Conservation (phyloP, 2,329 filamentous ascomycete genomes). For the Colletotrichum echinochloae region DNA sequence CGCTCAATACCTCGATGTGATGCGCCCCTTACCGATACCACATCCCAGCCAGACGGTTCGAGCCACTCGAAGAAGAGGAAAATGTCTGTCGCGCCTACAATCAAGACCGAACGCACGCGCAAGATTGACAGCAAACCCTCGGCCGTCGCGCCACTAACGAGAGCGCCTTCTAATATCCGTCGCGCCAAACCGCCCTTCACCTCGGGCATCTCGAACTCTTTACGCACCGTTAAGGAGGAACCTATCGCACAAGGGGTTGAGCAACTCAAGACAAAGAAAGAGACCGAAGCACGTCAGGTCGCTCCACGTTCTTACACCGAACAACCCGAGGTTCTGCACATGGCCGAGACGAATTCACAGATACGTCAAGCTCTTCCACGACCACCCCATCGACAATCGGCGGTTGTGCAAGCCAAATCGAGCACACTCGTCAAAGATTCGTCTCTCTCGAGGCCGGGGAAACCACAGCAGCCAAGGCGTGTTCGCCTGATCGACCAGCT, state of each 20-base stretch:
- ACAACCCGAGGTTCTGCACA: slow-evolving; percentile 1
- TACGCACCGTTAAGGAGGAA: slow-evolving; percentile 3
- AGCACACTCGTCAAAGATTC: background rate
- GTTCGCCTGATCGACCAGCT: slow-evolving; percentile 41
- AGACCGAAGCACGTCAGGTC: background rate
- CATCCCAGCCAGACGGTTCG: slow-evolving; percentile 11
- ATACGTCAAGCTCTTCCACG: background rate
- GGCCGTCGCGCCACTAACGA: slow-evolving; percentile 4
- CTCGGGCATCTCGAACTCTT: background rate
- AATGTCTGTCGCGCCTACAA: background rate
- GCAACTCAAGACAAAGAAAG: background rate
- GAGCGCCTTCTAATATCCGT: slow-evolving; percentile 3
- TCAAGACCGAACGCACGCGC: slow-evolving; percentile 19
- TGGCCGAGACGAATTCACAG: slow-evolving; percentile 7
- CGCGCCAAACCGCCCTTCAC: slow-evolving; percentile 20
- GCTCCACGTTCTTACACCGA: background rate
- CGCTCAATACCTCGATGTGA: slow-evolving; percentile 9
- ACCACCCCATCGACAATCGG: background rate
- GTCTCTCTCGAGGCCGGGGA: slow-evolving; percentile 16
- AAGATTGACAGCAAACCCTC: slow-evolving; percentile 10
- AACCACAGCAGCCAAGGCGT: slow-evolving; percentile 8
- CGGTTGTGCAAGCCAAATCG: background rate
- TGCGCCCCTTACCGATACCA: background rate
- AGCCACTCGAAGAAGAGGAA: slow-evolving; percentile 28
- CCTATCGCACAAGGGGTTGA: background rate